Conservation (phyloP, 805 yeast species). For the Zygoascus bituminiphila region DNA sequence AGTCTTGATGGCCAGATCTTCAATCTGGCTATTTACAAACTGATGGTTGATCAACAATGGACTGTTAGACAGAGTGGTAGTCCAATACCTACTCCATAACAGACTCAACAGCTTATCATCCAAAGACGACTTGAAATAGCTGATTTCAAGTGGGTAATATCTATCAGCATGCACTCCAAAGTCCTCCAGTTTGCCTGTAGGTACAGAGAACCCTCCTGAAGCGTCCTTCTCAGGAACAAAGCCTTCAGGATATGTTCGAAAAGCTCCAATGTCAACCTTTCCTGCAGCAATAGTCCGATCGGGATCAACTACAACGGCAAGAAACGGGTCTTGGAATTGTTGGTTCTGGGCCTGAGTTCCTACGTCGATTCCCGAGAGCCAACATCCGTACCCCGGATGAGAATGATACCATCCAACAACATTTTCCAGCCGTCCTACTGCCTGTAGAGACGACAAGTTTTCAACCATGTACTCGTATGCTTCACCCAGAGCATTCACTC, state of each 20-base stretch:
- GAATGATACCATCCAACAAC: slow-evolving; percentile 97
- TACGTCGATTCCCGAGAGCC: slow-evolving; percentile 91
- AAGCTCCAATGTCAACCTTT: slow-evolving; percentile 78
- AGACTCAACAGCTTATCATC: slow-evolving; percentile 42
- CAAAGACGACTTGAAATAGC: slow-evolving; percentile 44
- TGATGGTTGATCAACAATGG: slow-evolving; percentile 22
- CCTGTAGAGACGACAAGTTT: slow-evolving; percentile 51
- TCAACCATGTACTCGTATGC: slow-evolving; percentile 94
- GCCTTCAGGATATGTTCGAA: slow-evolving; percentile 55
- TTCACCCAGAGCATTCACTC: slow-evolving; percentile 91
- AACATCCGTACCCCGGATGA: slow-evolving; percentile 96
- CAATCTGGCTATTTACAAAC: slow-evolving; percentile 23
- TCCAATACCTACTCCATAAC: slow-evolving; percentile 42
- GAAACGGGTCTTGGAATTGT: slow-evolving; percentile 81
- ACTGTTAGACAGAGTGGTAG: slow-evolving; percentile 31
- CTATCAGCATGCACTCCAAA: slow-evolving; percentile 63
- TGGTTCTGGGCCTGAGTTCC: slow-evolving; percentile 82
- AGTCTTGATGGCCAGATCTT: slow-evolving; percentile 22
- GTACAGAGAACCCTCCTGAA: slow-evolving; percentile 25
- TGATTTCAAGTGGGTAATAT: slow-evolving; percentile 60
- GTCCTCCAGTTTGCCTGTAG: slow-evolving; percentile 48
- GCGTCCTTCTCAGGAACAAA: slow-evolving; percentile 12
- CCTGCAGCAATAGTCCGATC: slow-evolving; percentile 54
- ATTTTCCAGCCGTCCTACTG: slow-evolving; percentile 47
- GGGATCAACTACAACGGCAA: slow-evolving; percentile 86